These are phyloP conservation scores for Hansenula lynferdii DNA, from an alignment of 1,139 yeast genomes.

Conservation along the genomic window DNA sequence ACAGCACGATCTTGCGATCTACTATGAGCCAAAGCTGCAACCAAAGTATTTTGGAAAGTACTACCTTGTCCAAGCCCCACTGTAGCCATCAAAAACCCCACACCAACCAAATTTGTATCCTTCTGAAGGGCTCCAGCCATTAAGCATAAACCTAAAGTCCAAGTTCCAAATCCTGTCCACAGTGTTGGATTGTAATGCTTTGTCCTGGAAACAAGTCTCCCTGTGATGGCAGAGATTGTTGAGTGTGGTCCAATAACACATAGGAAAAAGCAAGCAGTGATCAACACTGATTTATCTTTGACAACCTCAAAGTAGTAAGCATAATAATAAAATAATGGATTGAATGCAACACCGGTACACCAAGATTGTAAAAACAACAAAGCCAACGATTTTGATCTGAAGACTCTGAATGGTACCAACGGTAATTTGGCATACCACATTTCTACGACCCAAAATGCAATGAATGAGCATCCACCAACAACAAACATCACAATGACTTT, in stretches of 20 bases:
- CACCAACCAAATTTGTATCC: slow-evolving; percentile 29
- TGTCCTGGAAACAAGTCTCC: slow-evolving; percentile 34
- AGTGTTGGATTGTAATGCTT: slow-evolving; percentile 39
- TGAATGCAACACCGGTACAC: too few species aligned
- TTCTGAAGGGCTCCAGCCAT: slow-evolving; percentile 28
- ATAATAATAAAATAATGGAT: too few species aligned
- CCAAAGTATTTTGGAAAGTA: slow-evolving; percentile 52
- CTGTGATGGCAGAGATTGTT: slow-evolving; percentile 33
- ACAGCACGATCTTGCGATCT: slow-evolving; percentile 48
- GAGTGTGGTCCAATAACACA: slow-evolving; percentile 41
- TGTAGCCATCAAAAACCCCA: slow-evolving; percentile 32
- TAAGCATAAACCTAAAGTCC: slow-evolving; percentile 37
- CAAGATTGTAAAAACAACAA: too few species aligned
- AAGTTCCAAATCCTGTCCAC: slow-evolving; percentile 35
- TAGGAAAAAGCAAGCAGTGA: slow-evolving; percentile 34
- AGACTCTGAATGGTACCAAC: too few species aligned
- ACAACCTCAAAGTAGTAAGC: too few species aligned
- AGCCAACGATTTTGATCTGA: too few species aligned
- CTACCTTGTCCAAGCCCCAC: slow-evolving; percentile 50
- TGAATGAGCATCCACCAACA: too few species aligned
- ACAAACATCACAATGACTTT: too few species aligned
- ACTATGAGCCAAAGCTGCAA: slow-evolving; percentile 52
- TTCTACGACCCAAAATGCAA: too few species aligned
- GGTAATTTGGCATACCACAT: too few species aligned
- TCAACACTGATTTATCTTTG: slow-evolving; percentile 30